Percentiles rank a stretch among this genome's conserved stretches.
These are phyloP conservation scores for Avena insularis DNA, from an alignment of 176 grass and related monocot species.

Conservation along the genomic window DNA sequence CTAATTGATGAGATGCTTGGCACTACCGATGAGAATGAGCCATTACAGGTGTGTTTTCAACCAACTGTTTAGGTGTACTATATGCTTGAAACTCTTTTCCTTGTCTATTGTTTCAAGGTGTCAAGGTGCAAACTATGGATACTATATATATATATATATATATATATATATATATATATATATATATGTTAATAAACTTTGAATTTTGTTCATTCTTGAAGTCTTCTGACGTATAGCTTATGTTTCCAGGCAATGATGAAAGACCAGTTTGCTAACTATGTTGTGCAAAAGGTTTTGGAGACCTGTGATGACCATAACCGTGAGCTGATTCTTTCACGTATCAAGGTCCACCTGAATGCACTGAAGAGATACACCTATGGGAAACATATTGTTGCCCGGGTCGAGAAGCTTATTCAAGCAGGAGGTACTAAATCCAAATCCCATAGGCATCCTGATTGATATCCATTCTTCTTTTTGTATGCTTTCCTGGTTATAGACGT, in stretches of 20 bases:
- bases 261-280: constrained; percentile 99
- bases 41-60: constrained; percentile 76
- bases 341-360: constrained; percentile 98
- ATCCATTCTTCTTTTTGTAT: neutral
- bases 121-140: neutral
- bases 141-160: neutral
- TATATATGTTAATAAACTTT: neutral
- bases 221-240: constrained; percentile 16
- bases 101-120: neutral
- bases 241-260: constrained; percentile 93
- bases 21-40: constrained; percentile 95
- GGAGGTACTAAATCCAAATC: constrained; percentile 61
- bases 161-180: neutral
- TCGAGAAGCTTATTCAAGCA: constrained; percentile 91
- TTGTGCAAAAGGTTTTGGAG: constrained; percentile 97
- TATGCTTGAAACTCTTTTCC: neutral
- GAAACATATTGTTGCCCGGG: constrained; percentile 96
- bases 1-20: constrained; percentile 96
- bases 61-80: neutral
- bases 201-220: constrained; percentile 25
- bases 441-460: neutral
- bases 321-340: constrained; percentile 88
- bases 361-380: constrained; percentile 95
- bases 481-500: neutral
- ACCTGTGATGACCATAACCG: constrained; percentile 91